Evolutionary conservation across 306 rosid genomes (phyloP).

Genomic region (Inga laurina): DNA sequence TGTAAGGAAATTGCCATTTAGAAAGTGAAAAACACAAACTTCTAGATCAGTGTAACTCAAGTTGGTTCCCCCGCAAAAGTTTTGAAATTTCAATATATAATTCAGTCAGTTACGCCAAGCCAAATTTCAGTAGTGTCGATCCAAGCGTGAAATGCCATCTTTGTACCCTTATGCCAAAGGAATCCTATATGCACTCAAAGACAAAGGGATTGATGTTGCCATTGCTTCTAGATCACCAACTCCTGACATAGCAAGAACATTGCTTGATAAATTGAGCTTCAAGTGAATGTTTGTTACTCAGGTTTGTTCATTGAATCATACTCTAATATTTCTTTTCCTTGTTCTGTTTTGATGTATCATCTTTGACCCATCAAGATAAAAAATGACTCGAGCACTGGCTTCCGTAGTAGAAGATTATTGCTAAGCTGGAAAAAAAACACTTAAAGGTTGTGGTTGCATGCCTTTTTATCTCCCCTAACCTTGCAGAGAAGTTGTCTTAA

Average conservation of each 20-base stretch:
- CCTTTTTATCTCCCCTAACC: not conserved
- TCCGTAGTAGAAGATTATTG: not conserved
- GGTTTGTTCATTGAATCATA: not conserved
- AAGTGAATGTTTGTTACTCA: constrained; percentile 32
- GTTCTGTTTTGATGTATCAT: not conserved
- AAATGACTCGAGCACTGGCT: not conserved
- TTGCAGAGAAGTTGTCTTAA: not conserved
- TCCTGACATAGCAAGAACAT: constrained; percentile 66
- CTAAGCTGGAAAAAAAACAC: no score
- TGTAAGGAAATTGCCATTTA: not conserved
- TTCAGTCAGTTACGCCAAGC: not conserved
- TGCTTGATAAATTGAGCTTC: constrained; percentile 54
- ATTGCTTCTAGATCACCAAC: constrained; percentile 93
- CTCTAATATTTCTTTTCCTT: not conserved
- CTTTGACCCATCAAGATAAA: not conserved
- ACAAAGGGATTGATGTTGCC: constrained; percentile 73
- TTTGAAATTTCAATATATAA: not conserved
- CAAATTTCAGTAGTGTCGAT: constrained; percentile 68
- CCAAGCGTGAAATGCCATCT: constrained; percentile 80
- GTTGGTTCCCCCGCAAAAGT: not conserved
- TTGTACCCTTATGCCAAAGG: constrained; percentile 76
- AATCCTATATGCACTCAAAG: constrained; percentile 68
- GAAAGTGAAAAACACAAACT: not conserved
- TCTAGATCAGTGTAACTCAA: not conserved
- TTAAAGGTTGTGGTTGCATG: not conserved